Conservation (phyloP, 108 stramenopile species). For the Fragilaria radians region DNA sequence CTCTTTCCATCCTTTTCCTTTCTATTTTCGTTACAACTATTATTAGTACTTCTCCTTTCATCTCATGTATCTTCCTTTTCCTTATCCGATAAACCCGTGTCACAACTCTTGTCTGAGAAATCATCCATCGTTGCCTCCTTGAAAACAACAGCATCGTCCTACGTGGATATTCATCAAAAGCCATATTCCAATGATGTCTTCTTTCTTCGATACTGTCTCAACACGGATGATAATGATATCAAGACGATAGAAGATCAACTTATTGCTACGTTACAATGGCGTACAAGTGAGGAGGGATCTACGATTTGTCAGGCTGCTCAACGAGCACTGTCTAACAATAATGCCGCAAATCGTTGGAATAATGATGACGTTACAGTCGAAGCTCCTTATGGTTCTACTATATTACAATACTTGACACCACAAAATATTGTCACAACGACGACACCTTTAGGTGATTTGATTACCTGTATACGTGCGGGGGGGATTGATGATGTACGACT, state of each 20-base stretch:
- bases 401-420: constrained; percentile 45
- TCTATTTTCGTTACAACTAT: no score
- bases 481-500: constrained; percentile 63
- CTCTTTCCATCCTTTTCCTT: no score
- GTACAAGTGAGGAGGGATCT: constrained; percentile 36
- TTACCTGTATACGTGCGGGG: constrained; percentile 81
- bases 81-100: constrained; percentile 3
- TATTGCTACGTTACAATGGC: constrained; percentile 45
- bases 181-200: constrained; percentile 33
- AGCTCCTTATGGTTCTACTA: constrained; percentile 41
- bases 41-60: background rate
- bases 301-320: constrained; percentile 48
- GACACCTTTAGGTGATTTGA: constrained; percentile 39
- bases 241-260: constrained; percentile 8
- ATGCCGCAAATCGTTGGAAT: constrained; percentile 42
- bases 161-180: constrained; percentile 7
- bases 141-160: constrained; percentile 17
- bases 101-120: constrained; percentile 1
- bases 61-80: background rate
- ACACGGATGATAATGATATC: constrained; percentile 26
- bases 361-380: constrained; percentile 53
- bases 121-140: constrained; percentile 12
- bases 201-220: constrained; percentile 63
- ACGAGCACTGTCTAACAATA: constrained; percentile 35
- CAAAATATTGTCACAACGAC: constrained; percentile 45